These are phyloP conservation scores for Colletotrichum agaves DNA, from an alignment of 2,329 filamentous ascomycete species.

Conservation along the genomic window DNA sequence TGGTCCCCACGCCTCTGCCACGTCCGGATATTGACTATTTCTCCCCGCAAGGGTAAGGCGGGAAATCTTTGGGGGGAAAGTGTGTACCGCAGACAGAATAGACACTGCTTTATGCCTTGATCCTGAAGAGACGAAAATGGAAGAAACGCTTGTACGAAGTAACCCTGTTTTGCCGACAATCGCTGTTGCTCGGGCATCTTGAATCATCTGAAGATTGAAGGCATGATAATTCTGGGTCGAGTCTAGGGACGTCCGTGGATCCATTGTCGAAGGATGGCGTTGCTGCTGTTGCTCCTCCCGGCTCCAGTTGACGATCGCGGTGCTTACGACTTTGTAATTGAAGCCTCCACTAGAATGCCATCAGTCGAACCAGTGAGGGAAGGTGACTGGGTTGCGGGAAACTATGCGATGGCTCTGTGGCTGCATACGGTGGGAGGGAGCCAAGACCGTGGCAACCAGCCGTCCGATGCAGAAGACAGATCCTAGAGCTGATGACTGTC, in stretches of 20 bases:
- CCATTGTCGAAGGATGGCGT: constrained; percentile 24
- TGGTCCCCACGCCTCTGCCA: constrained; percentile 11
- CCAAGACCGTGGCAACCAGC: constrained; percentile 29
- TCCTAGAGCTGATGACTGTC: not conserved
- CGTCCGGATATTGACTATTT: constrained; percentile 22
- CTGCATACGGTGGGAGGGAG: constrained; percentile 30
- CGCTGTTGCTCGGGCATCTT: constrained; percentile 13
- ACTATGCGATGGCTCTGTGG: not conserved
- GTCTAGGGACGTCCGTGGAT: constrained; percentile 26
- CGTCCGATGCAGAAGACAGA: constrained; percentile 16
- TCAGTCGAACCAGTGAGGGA: constrained; percentile 10
- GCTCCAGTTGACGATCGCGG: constrained; percentile 7
- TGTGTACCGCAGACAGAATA: not conserved
- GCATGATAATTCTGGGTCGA: constrained; percentile 12
- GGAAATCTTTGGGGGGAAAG: not conserved
- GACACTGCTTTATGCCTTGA: not conserved
- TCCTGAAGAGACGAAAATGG: not conserved
- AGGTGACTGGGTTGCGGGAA: not conserved
- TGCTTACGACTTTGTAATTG: not conserved
- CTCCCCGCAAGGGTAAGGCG: constrained; percentile 16
- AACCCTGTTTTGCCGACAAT: not conserved
- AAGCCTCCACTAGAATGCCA: constrained; percentile 8
- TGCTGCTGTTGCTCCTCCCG: constrained; percentile 21
- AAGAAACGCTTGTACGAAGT: not conserved
- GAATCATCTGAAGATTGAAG: constrained; percentile 27